Evolutionary conservation across 2,329 filamentous ascomycete species (phyloP).

Genomic region (Pestalotiopsis fici): DNA sequence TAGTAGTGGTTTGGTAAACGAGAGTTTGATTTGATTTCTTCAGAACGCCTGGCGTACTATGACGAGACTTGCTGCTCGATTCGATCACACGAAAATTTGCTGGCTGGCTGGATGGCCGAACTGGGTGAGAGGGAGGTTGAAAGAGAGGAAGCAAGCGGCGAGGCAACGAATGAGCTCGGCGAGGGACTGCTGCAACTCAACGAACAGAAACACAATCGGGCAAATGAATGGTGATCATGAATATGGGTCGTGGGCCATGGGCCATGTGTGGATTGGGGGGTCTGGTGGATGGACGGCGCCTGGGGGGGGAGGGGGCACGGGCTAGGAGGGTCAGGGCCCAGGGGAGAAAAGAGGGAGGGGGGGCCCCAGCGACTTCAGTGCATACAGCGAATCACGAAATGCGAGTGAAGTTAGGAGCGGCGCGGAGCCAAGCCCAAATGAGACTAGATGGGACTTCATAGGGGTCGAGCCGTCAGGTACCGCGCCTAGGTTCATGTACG

Average conservation of each 20-base stretch:
- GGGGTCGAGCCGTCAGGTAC: background rate
- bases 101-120: background rate
- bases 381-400: background rate
- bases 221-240: slow-evolving; percentile 7
- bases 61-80: slow-evolving; percentile 4
- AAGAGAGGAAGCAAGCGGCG: background rate
- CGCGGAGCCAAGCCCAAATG: slow-evolving; percentile 1
- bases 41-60: slow-evolving; percentile 4
- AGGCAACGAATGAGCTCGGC: background rate
- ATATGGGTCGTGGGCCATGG: background rate
- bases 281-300: background rate
- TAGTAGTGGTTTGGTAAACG: background rate
- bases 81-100: background rate
- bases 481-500: background rate
- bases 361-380: background rate
- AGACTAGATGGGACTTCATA: background rate
- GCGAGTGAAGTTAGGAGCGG: background rate
- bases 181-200: background rate
- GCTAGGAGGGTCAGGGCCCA: background rate
- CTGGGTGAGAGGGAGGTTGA: background rate
- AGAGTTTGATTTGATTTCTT: background rate
- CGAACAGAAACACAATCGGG: slow-evolving; percentile 1
- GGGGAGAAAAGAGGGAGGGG: background rate
- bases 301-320: background rate
- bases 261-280: background rate